Conservation (phyloP, 1,139 yeast genomes). For the Schizosaccharomyces versatilis region DNA sequence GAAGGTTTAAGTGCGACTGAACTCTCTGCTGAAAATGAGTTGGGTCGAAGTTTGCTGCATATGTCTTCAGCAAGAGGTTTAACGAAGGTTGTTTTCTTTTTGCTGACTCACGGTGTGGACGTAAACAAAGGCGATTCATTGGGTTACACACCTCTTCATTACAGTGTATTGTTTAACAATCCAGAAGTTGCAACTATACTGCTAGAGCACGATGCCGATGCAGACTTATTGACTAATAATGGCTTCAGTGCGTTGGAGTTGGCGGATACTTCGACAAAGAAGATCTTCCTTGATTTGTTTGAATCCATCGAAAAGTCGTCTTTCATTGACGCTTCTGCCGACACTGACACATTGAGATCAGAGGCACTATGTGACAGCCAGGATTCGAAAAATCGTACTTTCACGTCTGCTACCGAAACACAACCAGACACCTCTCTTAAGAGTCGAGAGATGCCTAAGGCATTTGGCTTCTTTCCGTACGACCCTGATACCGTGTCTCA, state of each 20-base stretch:
- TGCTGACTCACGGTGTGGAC: conserved; percentile 61
- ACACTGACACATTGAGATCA: too few species aligned
- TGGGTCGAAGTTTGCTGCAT: conserved; percentile 77
- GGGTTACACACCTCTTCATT: conserved; percentile 71
- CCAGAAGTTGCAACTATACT: conserved; percentile 36
- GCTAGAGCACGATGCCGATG: conserved; percentile 36
- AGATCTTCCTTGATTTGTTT: background rate
- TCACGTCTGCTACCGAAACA: too few species aligned
- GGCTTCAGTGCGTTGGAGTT: background rate
- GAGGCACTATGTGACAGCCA: too few species aligned
- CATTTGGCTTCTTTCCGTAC: conserved; percentile 28
- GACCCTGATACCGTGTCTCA: conserved; percentile 16
- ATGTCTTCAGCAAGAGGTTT: conserved; percentile 61
- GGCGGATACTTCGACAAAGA: background rate
- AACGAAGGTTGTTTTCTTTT: conserved; percentile 33
- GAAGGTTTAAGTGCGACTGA: conserved; percentile 38
- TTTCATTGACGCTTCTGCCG: too few species aligned
- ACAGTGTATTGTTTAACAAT: conserved; percentile 59
- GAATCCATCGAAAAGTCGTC: too few species aligned
- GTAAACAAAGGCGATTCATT: conserved; percentile 53
- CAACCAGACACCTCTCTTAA: too few species aligned
- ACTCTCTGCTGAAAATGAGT: conserved; percentile 56
- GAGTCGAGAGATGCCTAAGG: too few species aligned
- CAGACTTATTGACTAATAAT: background rate
- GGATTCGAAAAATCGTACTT: too few species aligned